Evolutionary conservation across 495 filamentous ascomycete genomes (phyloP), one percentile per base, ranked within the genome.

Genomic region (Rhypophila decipiens): DNA sequence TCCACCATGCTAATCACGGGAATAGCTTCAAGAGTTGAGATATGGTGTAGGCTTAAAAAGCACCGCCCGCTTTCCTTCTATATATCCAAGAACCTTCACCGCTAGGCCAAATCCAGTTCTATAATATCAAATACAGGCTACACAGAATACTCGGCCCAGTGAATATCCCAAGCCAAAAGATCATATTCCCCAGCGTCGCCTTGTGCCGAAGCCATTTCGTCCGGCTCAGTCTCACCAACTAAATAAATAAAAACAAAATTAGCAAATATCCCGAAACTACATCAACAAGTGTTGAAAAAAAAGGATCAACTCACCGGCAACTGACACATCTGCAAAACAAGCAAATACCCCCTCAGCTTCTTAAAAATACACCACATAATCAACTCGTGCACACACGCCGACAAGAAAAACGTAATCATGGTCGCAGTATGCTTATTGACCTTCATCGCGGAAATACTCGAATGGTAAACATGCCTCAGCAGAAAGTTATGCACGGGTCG

Each of bases 321-420:
- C 63, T 87, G 84, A 49, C 64, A 67, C 82, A 89, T 82, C 68
- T 89, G 85, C 55, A 83, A 58, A 21, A 78, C 61, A 8, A 88
- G 70, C 51, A 90, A 59, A 54, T 88, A 88, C 5, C 86, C 86
- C 27, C 86, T 69, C 20, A 88, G 73, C 52, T 86, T 86, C 65
- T 82, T 82, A 57, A 89, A 89, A 45, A 89, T 76, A 44, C 82
- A 82, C 68, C 80, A 78, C 86, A 88, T 88, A 51, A 87, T 70
- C 29, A 88, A 67, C 61, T 88, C 85, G 54, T 89, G 85, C 18
- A 87, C 76, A 49, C 79, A 73, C 2, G 85, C 83, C 12, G 72
- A 78, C 11, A 89, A 59, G 42, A 87, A 72, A 57, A 89, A 89
- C 7, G 85, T 89, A 22, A 86, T 76, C 17, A 87, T 70, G 24